Percentiles rank a stretch among this genome's conserved stretches.
Conservation (phyloP, 164 flowering plant genomes). For the Vitis riparia region DNA sequence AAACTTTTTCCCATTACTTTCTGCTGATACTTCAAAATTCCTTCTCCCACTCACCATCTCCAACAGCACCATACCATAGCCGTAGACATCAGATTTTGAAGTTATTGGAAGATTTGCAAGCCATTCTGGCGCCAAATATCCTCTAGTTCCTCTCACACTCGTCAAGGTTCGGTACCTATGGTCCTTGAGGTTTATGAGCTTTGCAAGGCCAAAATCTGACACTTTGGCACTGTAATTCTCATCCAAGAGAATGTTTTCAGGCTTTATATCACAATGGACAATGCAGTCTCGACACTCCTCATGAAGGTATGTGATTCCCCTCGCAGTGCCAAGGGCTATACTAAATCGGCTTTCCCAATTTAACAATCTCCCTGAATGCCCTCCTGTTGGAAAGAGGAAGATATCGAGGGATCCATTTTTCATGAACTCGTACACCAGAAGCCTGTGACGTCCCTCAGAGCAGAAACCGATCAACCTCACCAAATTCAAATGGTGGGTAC, state of each 20-base stretch:
- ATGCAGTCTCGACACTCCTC: slow-evolving; percentile 1
- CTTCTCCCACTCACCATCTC: slow-evolving; percentile 9
- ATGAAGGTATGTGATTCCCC: slow-evolving; percentile 4
- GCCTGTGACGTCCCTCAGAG: not conserved
- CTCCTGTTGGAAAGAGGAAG: not conserved
- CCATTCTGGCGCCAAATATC: slow-evolving; percentile 9
- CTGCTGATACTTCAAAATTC: not conserved
- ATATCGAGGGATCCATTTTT: not conserved
- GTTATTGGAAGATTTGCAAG: not conserved
- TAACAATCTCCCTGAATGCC: not conserved
- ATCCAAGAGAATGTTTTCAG: slow-evolving; percentile 6
- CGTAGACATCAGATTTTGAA: slow-evolving; percentile 2
- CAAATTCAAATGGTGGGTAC: slow-evolving; percentile 1
- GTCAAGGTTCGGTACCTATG: not conserved
- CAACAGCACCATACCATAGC: slow-evolving; percentile 3
- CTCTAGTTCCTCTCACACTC: slow-evolving; percentile 2
- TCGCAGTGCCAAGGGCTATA: not conserved
- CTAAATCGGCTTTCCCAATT: not conserved
- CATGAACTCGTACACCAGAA: not conserved
- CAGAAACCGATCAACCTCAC: not conserved
- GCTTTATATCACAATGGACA: not conserved
- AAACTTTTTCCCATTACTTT: slow-evolving; percentile 2
- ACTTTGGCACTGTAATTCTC: slow-evolving; percentile 1
- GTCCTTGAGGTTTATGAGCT: not conserved
- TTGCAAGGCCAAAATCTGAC: slow-evolving; percentile 5